Conservation (phyloP, 805 yeast species). For the Cyberlindnera petersonii region DNA sequence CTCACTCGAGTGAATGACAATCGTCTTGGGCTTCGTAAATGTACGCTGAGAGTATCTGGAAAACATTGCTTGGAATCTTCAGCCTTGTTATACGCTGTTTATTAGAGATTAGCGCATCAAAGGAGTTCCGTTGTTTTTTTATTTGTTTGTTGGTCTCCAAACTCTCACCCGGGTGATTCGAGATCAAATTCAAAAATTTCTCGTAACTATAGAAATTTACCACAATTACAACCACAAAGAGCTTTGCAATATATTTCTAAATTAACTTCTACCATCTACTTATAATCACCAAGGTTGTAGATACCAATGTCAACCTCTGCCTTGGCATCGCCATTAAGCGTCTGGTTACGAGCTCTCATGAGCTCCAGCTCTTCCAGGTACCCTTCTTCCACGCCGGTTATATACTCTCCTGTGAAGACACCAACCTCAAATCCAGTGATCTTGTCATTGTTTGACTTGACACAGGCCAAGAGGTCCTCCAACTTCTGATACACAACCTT, state of each 20-base stretch:
- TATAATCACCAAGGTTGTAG: constrained; percentile 55
- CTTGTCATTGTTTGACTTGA: constrained; percentile 42
- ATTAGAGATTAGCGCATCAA: too few species aligned
- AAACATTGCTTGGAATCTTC: too few species aligned
- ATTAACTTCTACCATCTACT: constrained; percentile 4
- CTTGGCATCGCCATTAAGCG: constrained; percentile 62
- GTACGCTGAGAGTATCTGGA: too few species aligned
- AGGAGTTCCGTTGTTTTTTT: too few species aligned
- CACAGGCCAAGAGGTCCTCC: constrained; percentile 78
- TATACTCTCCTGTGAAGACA: constrained; percentile 90
- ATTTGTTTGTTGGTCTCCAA: too few species aligned
- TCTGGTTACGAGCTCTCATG: constrained; percentile 74
- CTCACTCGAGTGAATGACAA: too few species aligned
- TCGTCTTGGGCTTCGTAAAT: too few species aligned
- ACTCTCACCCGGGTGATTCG: too few species aligned
- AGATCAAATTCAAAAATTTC: too few species aligned
- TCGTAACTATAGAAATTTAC: too few species aligned
- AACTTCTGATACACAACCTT: constrained; percentile 83
- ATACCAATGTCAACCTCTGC: constrained; percentile 72
- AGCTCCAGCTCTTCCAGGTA: constrained; percentile 79
- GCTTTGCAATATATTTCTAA: background rate
- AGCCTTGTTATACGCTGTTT: too few species aligned
- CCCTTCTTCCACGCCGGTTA: constrained; percentile 88
- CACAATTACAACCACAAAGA: background rate
- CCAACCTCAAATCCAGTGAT: constrained; percentile 85